A percentile compares a stretch with the other conserved stretches of the same genome.
Conservation (phyloP, 495 filamentous ascomycete genomes). For the Neurospora sp. region DNA sequence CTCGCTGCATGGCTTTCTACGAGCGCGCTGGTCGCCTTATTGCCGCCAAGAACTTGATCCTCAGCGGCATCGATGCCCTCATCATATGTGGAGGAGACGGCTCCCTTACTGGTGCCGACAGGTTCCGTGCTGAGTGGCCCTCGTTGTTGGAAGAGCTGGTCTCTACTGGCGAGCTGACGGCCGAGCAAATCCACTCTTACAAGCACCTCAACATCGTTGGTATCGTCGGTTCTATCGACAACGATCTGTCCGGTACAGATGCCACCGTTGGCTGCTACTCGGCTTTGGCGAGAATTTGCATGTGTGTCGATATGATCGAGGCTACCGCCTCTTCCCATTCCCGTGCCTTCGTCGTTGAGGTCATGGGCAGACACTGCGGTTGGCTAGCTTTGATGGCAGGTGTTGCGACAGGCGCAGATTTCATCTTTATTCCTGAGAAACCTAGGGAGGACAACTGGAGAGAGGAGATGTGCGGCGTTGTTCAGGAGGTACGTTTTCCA, state of each 20-base stretch:
- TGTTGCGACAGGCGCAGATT: constrained; percentile 91
- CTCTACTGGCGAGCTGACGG: constrained; percentile 51
- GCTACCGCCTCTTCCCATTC: constrained; percentile 96
- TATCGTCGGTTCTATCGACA: constrained; percentile 94
- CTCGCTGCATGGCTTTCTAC: constrained; percentile 80
- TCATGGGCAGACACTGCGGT: constrained; percentile 98
- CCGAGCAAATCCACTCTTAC: constrained; percentile 61
- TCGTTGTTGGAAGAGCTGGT: constrained; percentile 77
- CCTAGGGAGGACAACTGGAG: constrained; percentile 83
- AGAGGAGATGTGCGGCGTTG: constrained; percentile 74
- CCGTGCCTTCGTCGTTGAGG: constrained; percentile 93
- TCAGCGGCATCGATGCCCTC: constrained; percentile 88
- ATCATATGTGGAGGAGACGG: constrained; percentile 98
- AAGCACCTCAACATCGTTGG: constrained; percentile 88
- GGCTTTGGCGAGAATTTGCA: constrained; percentile 82
- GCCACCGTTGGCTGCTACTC: constrained; percentile 97
- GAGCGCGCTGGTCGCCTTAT: constrained; percentile 71
- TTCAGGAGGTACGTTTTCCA: constrained; percentile 53
- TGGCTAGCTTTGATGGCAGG: constrained; percentile 97
- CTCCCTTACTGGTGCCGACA: constrained; percentile 91
- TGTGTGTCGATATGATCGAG: constrained; percentile 92
- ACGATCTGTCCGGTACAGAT: constrained; percentile 94
- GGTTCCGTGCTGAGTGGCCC: constrained; percentile 87
- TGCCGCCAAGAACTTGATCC: constrained; percentile 87
- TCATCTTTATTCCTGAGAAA: constrained; percentile 93